Base-by-base conservation (phyloP, 2,329 filamentous ascomycete genomes). In the Coniochaeta ligniaria region DNA sequence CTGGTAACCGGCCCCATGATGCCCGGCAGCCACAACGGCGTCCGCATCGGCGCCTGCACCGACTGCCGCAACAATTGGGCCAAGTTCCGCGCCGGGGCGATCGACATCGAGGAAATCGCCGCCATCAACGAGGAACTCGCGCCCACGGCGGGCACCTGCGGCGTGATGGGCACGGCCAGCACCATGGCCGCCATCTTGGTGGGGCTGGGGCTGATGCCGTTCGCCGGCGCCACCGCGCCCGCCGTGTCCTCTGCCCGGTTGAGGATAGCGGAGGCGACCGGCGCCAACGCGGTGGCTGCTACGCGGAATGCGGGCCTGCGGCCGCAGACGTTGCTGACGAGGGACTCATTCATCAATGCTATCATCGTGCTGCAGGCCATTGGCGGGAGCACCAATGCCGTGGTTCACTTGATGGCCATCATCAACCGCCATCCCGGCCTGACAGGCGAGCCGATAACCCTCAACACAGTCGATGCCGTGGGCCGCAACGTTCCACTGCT, bases 141-240 rank as follows among this genome's bases (percentile, higher is more conserved):
- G 0, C 88, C 89, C 0, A 91, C 88, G 0, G 84, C 86, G 1
- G 92, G 92, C 33, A 92, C 91, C 1, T 96, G 92, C 65, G 91
- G 91, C 55, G 92, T 93, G 20, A 96, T 96, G 92, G 95, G 91
- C 64, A 96, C 92, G 0, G 92, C 92, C 7, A 94, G 92, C 69
- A 96, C 91, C 1, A 94, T 96, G 90, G 90, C 91, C 1, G 93
- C 90, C 6, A 84, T 91, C 17, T 89, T 93, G 24, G 91, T 92
- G 63, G 91, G 86, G 0, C 86, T 96, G 67, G 92, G 92, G n/a
- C 79, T 96, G 65, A 89, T 90, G 61, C 81, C 93, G 0, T 87
- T 92, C 8, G 85, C 86, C 6, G 91, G 89, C 0, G 91, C 90
- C 0, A 90, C 89, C 0, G 91, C 89, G 0, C 90, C 91, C 0